Evolutionary conservation across 306 rosid species (phyloP).

Genomic region (Rosa persica): DNA sequence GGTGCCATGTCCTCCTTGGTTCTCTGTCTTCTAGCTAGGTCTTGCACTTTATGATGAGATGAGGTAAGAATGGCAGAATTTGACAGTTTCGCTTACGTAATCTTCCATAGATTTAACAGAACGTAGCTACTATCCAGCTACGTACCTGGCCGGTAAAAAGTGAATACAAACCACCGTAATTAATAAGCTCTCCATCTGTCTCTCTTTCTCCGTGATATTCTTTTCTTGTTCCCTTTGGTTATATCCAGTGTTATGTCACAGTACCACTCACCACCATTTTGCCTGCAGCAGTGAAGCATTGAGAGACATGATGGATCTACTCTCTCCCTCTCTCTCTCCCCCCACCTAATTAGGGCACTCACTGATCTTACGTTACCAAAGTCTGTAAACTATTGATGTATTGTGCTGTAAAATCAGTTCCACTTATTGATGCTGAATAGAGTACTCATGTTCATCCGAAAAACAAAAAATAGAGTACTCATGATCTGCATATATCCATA

Average conservation of each 20-base stretch:
- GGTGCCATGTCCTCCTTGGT: background rate
- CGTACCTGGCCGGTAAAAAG: background rate
- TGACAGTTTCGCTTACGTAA: conserved; percentile 15
- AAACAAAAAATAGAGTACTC: background rate
- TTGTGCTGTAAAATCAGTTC: conserved; percentile 2
- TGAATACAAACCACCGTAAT: background rate
- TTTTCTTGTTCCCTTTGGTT: conserved; percentile 13
- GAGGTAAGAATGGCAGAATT: conserved; percentile 12
- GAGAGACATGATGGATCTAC: conserved; percentile 37
- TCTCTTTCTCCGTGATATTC: background rate
- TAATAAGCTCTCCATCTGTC: background rate
- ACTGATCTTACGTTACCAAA: background rate
- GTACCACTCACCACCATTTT: conserved; percentile 35
- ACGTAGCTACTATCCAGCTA: background rate
- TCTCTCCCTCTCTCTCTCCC: background rate
- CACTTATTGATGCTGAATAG: background rate
- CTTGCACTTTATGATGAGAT: background rate
- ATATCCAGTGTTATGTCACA: conserved; percentile 44
- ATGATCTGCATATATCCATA: background rate
- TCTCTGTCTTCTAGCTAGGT: conserved; percentile 11
- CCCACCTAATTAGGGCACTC: background rate
- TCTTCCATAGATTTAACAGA: background rate
- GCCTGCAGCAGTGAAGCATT: conserved; percentile 31
- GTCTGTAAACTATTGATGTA: background rate
- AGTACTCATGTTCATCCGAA: background rate